Base-by-base conservation (phyloP, 306 rosid species). In the Carpinus viminea region DNA sequence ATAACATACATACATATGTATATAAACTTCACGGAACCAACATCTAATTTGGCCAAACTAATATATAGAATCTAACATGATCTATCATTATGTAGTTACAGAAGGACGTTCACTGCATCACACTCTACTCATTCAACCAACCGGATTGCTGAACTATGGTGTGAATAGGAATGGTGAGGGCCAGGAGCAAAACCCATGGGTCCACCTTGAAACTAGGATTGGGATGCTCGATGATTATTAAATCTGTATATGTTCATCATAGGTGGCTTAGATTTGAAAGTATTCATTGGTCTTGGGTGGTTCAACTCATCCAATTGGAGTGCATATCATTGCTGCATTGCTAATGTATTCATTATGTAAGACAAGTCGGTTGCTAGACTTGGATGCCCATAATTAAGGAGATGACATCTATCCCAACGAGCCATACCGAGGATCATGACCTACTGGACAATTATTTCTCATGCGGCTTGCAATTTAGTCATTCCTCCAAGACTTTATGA, bases 261-360 rank as follows among this genome's bases (percentile, higher is more conserved):
- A 53, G 80, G 87, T 12, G 73, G 83, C 38, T 60, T 88, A 50
- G 79, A 50, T 7, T 87, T 83, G 28, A 85, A 47, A 79, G 81
- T 66, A 41, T 79, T 82, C 70, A 75, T 64, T 53, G 57, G 57
- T 75, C 90, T 76, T 6, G 21, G 21, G 78, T 78, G 83, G 88
- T 88, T 93, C 51, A 85, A 46, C 72, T 87, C 92, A 74, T 93
- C 92, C 20, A 91, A 41, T 64, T 87, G 89, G 59, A 95, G 92
- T 5, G 83, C 87, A 79, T 91, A 91, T 57, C 88, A n/a, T n/a
- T n/a, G 91, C 53, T 85, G 87, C 87, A 82, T 90, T 41, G 89
- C 82, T 16, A 96, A 85, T 11, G 78, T 76, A 71, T 59, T 77
- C 70, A 21, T 91, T 72, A 72, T 50, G 82, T 80, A 87, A 59